Evolutionary conservation across 1,139 yeast species (phyloP), one percentile per base, ranked within the genome.

Genomic region (Entelexis sorbosivorans): DNA sequence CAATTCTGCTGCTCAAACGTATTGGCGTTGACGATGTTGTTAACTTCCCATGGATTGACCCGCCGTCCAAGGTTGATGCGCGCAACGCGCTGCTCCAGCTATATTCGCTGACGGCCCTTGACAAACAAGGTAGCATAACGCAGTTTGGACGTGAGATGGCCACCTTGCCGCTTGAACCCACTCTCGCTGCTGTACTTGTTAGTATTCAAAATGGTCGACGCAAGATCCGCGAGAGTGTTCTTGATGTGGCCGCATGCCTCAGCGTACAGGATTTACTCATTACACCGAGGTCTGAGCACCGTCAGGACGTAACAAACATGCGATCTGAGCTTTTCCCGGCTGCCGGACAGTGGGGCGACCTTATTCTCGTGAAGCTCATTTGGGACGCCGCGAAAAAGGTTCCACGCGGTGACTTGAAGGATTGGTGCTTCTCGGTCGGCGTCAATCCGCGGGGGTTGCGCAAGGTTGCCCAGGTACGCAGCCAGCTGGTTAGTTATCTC

Each of bases 31-130:
- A 83, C 55, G 94, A 91, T 67, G 76, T 91, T 39, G 67, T 88
- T 44, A 78, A 79, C 52, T 91, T 96, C 89, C 74, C 85, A 16
- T 91, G 97, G 97, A 73, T 93, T 46, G 95, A 91, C 63, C 77
- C 84, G 57, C 98, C 98, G 0, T 89, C 93, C 2, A 75, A 78
- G 58, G 84, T 81, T 14, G 76, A 96, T 0, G 73, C 91, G 35
- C 66, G 83, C 19, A 72, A 88, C 53, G 95, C 96, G 0, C 72
- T 91, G 51, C 78, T 81, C 53, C 84, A 88, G 46, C 73, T 93
- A 44, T 86, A 82, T 64, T 75, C 87, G 3, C 70, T 91, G 44
- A 81, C 81, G 2, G 97, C 98, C 0, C 70, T 91, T 48, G 79
- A 85, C 63, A 85, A 82, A 59, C 61, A 66, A 1, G 97, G 97